Evolutionary conservation across 805 yeast genomes (phyloP), one percentile per base, ranked within the genome.

Genomic region (Schizosaccharomyces osmophilus): DNA sequence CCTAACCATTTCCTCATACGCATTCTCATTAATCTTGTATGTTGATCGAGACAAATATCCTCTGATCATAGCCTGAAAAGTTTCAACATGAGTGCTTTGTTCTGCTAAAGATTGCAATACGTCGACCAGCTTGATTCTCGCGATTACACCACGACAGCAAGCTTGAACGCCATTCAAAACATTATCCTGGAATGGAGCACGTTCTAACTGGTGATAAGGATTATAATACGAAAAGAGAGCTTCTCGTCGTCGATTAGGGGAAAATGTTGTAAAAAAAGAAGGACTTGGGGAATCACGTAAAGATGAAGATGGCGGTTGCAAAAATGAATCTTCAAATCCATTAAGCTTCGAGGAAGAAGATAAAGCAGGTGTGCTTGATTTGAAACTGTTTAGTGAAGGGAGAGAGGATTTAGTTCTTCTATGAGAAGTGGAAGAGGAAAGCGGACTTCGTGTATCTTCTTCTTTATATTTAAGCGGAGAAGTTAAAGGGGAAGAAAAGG

Each of bases 1-100:
- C 31, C 24, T 61, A 60, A 5, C 62, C 36, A 17, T 48, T 39
- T 43, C 62, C 19, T 42, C 62, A 61, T 61, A 59, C 17, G 36
- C 43, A 24, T 13, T 57, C 48, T 57, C 22, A 9, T 26, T 39
- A 2, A 57, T 26, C 24, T n/a, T 36, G 51, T 42, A 59, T 5
- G 19, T 42, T 13, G 24, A 55, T 1, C 62, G 42, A 5, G 62
- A 17, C 15, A 51, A 19, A 22, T 26, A 51, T 24, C 57, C 57
- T 19, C 57, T 19, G 6, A 26, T 15, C n/a, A 51, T 26, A 26
- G 57, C 57, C 32, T 51, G 57, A 22, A 51, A 17, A 9, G 32
- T 17, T 51, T 24, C 57, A 26, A 51, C 32, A 24, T 19, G 26
- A 51, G 57, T 2, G 19, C 29, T 51, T 51, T 51, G 57, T 24